phyloP scores from a whole-genome alignment of 495 filamentous ascomycete species.

The Schizothecium vesticola region DNA sequence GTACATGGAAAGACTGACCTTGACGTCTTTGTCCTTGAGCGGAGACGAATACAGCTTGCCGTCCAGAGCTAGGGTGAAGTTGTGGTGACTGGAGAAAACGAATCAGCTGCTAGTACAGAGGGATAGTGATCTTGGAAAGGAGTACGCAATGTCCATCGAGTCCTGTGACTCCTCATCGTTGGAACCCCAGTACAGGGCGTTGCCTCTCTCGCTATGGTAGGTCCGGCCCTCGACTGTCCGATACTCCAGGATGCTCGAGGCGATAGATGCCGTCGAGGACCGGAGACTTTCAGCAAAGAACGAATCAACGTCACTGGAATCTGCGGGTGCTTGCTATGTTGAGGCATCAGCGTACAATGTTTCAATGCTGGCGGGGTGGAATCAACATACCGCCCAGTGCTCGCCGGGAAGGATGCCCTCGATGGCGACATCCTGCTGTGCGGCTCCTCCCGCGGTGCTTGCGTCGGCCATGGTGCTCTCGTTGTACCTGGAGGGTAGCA shows the following conservation, averaged over 20 bases:
- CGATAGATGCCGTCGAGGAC: constrained; percentile 38
- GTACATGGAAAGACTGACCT: neutral
- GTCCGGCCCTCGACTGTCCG: constrained; percentile 36
- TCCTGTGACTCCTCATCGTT: constrained; percentile 39
- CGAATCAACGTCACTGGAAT: neutral
- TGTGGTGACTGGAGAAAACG: constrained; percentile 27
- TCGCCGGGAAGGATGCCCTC: neutral
- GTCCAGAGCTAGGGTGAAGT: constrained; percentile 39
- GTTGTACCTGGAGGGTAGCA: neutral
- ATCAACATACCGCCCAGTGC: neutral
- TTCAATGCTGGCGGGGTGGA: neutral
- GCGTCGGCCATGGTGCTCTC: neutral
- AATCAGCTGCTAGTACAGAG: neutral
- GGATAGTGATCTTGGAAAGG: neutral
- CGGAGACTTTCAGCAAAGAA: neutral
- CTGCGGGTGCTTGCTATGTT: neutral
- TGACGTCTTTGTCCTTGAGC: constrained; percentile 30
- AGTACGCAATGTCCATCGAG: constrained; percentile 36
- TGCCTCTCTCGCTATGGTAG: constrained; percentile 29
- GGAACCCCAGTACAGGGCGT: constrained; percentile 32
- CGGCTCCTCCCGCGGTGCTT: neutral
- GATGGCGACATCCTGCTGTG: neutral
- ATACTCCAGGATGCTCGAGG: constrained; percentile 40
- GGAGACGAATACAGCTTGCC: constrained; percentile 56
- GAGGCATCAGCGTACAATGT: neutral